Conservation (phyloP, 495 filamentous ascomycete genomes). For the Lasiosphaeria ovina region DNA sequence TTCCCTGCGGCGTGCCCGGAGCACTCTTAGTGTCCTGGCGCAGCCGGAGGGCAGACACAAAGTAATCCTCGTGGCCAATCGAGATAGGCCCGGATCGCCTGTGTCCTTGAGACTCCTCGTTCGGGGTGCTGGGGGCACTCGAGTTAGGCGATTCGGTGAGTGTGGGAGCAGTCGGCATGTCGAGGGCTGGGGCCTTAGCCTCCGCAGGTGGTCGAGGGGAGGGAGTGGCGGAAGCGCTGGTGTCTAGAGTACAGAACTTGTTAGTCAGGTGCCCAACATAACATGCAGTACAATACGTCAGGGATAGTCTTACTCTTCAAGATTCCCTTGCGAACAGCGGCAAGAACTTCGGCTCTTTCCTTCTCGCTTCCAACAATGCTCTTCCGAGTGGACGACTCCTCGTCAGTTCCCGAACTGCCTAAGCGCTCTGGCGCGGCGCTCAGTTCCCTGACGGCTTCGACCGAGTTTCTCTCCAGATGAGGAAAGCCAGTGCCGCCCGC, state of each 20-base stretch:
- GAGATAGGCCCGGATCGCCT: conserved; percentile 63
- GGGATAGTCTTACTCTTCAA: conserved; percentile 70
- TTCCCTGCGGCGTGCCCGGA: conserved; percentile 70
- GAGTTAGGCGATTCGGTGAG: conserved; percentile 75
- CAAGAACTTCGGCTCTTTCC: conserved; percentile 87
- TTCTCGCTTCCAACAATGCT: conserved; percentile 89
- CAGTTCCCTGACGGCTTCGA: conserved; percentile 48
- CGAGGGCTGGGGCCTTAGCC: conserved; percentile 42
- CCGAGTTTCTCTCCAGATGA: conserved; percentile 76
- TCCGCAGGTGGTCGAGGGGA: conserved; percentile 55
- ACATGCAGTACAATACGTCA: neutral
- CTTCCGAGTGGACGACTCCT: conserved; percentile 65
- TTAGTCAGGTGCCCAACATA: conserved; percentile 10
- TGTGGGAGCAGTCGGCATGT: conserved; percentile 53
- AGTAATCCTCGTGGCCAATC: conserved; percentile 85
- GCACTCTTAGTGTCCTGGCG: conserved; percentile 69
- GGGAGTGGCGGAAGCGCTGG: conserved; percentile 65
- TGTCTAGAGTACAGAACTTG: conserved; percentile 14
- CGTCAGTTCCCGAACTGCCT: conserved; percentile 56
- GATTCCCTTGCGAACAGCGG: conserved; percentile 89
- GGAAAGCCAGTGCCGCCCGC: conserved; percentile 83
- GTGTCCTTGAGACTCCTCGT: conserved; percentile 64
- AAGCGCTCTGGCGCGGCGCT: conserved; percentile 45
- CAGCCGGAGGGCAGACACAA: conserved; percentile 69
- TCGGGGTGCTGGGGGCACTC: conserved; percentile 78